Percentiles rank a stretch among this genome's conserved stretches.
phyloP scores from a whole-genome alignment of 2,329 filamentous ascomycete genomes.

The Hymenoscyphus infarciens region DNA sequence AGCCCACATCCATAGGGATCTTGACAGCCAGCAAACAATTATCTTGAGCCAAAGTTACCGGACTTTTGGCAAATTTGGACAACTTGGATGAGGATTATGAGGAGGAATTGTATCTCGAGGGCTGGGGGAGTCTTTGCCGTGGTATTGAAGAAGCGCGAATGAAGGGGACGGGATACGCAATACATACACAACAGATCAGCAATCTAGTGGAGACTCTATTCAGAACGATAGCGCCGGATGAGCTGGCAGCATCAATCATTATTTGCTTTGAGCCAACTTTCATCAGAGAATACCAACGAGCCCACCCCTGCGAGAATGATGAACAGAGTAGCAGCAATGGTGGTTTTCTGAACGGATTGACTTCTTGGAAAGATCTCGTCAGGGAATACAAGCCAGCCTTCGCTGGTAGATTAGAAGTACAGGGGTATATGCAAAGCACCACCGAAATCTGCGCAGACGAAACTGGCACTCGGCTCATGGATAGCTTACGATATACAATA shows the following conservation, averaged over 20 bases:
- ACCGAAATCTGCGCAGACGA: background rate
- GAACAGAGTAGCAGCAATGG: background rate
- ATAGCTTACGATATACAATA: too few relatives aligned
- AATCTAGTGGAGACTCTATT: background rate
- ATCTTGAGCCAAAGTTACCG: too few relatives aligned
- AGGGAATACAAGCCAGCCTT: background rate
- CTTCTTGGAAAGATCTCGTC: background rate
- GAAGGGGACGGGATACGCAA: background rate
- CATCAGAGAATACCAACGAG: background rate
- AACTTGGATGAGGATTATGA: too few relatives aligned
- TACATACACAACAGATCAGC: background rate
- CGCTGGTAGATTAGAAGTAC: background rate
- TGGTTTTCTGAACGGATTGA: background rate
- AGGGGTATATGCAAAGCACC: background rate
- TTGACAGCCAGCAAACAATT: too few relatives aligned
- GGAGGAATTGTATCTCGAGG: too few relatives aligned
- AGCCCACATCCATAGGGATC: too few relatives aligned
- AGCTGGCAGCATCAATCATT: too few relatives aligned
- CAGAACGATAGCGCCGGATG: too few relatives aligned
- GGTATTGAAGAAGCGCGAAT: background rate
- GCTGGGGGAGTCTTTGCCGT: too few relatives aligned
- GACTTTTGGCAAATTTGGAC: too few relatives aligned
- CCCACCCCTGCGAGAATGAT: background rate
- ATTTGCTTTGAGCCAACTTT: background rate
- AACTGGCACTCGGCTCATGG: background rate